These are phyloP conservation scores for Cucumis cinereus DNA, from an alignment of 306 rosid species.

Conservation along the genomic window DNA sequence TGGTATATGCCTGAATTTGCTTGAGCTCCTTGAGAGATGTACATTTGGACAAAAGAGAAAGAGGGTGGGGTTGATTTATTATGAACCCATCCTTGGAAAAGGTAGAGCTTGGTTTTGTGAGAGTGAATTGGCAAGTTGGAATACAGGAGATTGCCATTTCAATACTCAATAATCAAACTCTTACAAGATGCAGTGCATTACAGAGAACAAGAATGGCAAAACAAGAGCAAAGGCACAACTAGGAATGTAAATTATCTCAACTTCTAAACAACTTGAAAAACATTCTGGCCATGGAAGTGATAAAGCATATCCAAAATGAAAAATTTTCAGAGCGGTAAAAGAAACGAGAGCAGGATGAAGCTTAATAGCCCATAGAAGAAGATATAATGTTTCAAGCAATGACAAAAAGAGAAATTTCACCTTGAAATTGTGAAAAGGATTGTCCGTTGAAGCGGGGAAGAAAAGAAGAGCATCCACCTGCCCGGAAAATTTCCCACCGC, in stretches of 20 bases:
- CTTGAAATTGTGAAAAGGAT: slow-evolving; percentile 14
- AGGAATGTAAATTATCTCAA: not conserved
- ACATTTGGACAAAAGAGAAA: slow-evolving; percentile 57
- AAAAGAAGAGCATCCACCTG: not conserved
- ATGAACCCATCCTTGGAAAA: slow-evolving; percentile 12
- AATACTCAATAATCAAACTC: not conserved
- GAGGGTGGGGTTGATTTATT: slow-evolving; percentile 19
- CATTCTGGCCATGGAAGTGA: slow-evolving; percentile 1
- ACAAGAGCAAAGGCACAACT: not conserved
- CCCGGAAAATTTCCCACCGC: not conserved
- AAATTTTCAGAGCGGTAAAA: not conserved
- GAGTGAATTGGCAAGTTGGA: slow-evolving; percentile 25
- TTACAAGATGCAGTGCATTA: not conserved
- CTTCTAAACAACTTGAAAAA: not conserved
- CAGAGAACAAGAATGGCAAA: not conserved
- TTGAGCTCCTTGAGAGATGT: slow-evolving; percentile 41
- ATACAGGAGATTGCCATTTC: slow-evolving; percentile 36
- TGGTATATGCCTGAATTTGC: slow-evolving; percentile 63
- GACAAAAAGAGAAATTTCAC: slow-evolving; percentile 15
- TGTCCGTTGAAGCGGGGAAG: slow-evolving; percentile 2
- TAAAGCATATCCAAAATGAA: slow-evolving; percentile 25
- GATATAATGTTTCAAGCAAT: not conserved
- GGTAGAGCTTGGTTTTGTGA: slow-evolving; percentile 20
- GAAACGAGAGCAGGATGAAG: not conserved
- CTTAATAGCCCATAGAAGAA: not conserved